Conservation (phyloP, 176 grass and related monocot species). For the Paspalum vaginatum region DNA sequence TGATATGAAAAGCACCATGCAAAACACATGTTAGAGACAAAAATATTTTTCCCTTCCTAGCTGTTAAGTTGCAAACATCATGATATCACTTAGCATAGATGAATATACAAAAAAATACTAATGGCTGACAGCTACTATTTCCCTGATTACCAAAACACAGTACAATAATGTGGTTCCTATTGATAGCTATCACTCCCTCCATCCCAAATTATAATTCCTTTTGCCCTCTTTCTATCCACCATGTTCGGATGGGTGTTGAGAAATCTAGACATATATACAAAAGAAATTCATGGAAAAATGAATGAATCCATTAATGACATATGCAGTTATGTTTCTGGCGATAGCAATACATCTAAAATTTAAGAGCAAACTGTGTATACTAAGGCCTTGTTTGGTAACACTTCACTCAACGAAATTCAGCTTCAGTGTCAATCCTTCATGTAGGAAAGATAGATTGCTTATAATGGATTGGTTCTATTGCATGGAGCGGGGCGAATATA, state of each 20-base stretch:
- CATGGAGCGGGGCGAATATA: too few species aligned
- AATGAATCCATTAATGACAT: neutral
- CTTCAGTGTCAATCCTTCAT: too few species aligned
- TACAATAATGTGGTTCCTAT: neutral
- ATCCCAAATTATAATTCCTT: too few species aligned
- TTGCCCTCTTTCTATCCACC: too few species aligned
- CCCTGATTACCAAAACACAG: neutral
- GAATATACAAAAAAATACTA: constrained; percentile 29
- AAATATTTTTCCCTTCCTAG: neutral
- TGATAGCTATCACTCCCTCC: neutral
- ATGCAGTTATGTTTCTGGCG: constrained; percentile 1
- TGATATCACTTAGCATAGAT: constrained; percentile 2
- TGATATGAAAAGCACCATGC: constrained; percentile 32
- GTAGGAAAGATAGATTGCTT: too few species aligned
- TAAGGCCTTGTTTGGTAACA: neutral
- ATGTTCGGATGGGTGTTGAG: too few species aligned
- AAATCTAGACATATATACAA: too few species aligned
- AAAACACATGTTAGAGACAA: constrained; percentile 18
- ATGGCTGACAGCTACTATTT: neutral
- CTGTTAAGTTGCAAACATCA: neutral
- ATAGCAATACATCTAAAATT: constrained; percentile 3
- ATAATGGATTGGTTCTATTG: too few species aligned
- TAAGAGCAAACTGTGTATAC: constrained; percentile 1
- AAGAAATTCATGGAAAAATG: too few species aligned
- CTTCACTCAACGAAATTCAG: too few species aligned